These are phyloP conservation scores for Emergomyces pasteurianus DNA, from an alignment of 2,329 filamentous ascomycete species.

Conservation along the genomic window DNA sequence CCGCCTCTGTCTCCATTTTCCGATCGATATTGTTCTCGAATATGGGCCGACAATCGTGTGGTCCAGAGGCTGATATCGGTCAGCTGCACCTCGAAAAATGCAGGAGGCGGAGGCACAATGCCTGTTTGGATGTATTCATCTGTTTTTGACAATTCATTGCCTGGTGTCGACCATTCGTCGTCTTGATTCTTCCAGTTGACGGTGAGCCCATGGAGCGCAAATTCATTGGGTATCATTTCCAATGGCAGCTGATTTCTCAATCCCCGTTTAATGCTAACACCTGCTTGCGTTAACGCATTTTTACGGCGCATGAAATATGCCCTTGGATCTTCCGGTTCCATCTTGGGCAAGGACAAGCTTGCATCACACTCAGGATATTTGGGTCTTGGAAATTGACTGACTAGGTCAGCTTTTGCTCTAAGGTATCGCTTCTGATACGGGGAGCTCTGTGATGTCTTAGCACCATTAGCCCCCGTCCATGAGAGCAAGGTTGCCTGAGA, in stretches of 20 bases:
- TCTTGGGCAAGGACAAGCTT: background rate
- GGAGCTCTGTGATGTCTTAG: slow-evolving; percentile 10
- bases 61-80: slow-evolving; percentile 11
- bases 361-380: background rate
- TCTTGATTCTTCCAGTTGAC: slow-evolving; percentile 7
- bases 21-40: slow-evolving; percentile 12
- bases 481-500: background rate
- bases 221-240: slow-evolving; percentile 17
- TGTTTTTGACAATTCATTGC: slow-evolving; percentile 3
- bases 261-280: slow-evolving; percentile 7
- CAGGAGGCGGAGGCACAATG: slow-evolving; percentile 5
- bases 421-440: slow-evolving; percentile 23
- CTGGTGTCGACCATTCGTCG: slow-evolving; percentile 1
- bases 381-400: background rate
- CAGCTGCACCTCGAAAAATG: slow-evolving; percentile 3
- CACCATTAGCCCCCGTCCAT: background rate
- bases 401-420: slow-evolving; percentile 18
- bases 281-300: slow-evolving; percentile 1
- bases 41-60: slow-evolving; percentile 9
- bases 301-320: slow-evolving; percentile 18
- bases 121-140: slow-evolving; percentile 15
- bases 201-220: slow-evolving; percentile 15
- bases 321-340: slow-evolving; percentile 20
- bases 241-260: slow-evolving; percentile 18
- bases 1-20: slow-evolving; percentile 2